Evolutionary conservation across 2,329 filamentous ascomycete genomes (phyloP), one percentile per base, ranked within the genome.

Genomic region (Ilyonectria destructans): DNA sequence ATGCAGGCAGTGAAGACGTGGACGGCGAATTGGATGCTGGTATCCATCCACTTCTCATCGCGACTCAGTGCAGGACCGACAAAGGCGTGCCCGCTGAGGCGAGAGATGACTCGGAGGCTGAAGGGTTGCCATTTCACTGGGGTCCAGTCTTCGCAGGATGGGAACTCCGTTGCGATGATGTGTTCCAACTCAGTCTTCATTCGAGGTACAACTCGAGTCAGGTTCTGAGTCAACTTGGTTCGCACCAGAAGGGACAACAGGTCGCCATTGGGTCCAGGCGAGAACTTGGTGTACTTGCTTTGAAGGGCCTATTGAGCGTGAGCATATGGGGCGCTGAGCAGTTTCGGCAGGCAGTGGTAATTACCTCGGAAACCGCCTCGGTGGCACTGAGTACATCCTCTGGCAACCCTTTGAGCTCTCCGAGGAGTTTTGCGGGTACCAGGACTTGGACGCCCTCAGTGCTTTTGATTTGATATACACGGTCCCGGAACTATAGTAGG

Each of bases 101-200:
- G 84, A 7, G 88, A 85, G 12, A 90, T 80, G 4, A 85, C 81
- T 23, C 85, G 81, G 2, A 89, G 80, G 49, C 87, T 80, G 64
- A 89, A 85, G 0, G 84, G 83, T 43, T 88, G 86, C 71, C 89
- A 83, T 70, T 83, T 85, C 58, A 89, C 83, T 0, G 86, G 75
- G 1, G 85, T 88, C 88, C 88, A 90, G 68, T 89, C 87, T 62
- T 84, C 78, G 69, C 85, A 87, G 17, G 80, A 76, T 6, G 85
- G 85, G 46, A 88, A 86, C 73, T 87, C 85, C 1, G 82, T 82
- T 12, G 80, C 81, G 6, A 85, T 68, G 29, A 86, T 81, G 67
- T 82, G 78, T 66, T 87, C 83, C 21, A 87, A 77, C 72, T 87
- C 86, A 26, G 81, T 77, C 63, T 83, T 85, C 23, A 87, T 80